Conservation (phyloP, 2,329 filamentous ascomycete species). For the Exophiala sp. region DNA sequence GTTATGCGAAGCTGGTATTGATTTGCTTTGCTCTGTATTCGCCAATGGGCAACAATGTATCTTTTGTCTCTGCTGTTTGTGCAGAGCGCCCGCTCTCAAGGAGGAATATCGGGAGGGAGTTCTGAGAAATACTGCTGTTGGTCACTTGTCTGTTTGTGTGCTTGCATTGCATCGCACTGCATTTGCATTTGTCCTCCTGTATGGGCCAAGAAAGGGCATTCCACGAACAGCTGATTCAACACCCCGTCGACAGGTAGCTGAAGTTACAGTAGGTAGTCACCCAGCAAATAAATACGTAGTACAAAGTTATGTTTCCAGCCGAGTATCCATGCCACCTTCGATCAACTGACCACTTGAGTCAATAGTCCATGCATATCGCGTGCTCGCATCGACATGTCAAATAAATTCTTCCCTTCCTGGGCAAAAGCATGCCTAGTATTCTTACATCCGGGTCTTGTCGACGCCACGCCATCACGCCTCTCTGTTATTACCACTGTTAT, state of each 20-base stretch:
- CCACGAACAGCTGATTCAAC: slow-evolving; percentile 1
- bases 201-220: slow-evolving; percentile 1
- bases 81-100: not conserved
- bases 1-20: slow-evolving; percentile 1
- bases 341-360: too few relatives aligned
- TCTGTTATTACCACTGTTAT: too few relatives aligned
- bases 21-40: not conserved
- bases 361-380: not conserved
- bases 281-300: slow-evolving; percentile 8
- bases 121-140: not conserved
- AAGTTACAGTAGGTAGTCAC: slow-evolving; percentile 6
- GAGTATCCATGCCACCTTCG: too few relatives aligned
- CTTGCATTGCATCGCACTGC: slow-evolving; percentile 1
- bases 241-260: slow-evolving; percentile 4
- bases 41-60: slow-evolving; percentile 6
- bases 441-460: too few relatives aligned
- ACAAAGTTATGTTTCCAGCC: slow-evolving; percentile 1
- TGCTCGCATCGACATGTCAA: too few relatives aligned
- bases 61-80: not conserved
- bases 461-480: too few relatives aligned
- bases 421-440: too few relatives aligned
- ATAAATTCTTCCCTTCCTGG: too few relatives aligned
- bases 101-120: not conserved
- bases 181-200: not conserved
- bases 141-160: not conserved